Evolutionary conservation across 106 monocot species (phyloP).

Genomic region (Cymbidium sinense): DNA sequence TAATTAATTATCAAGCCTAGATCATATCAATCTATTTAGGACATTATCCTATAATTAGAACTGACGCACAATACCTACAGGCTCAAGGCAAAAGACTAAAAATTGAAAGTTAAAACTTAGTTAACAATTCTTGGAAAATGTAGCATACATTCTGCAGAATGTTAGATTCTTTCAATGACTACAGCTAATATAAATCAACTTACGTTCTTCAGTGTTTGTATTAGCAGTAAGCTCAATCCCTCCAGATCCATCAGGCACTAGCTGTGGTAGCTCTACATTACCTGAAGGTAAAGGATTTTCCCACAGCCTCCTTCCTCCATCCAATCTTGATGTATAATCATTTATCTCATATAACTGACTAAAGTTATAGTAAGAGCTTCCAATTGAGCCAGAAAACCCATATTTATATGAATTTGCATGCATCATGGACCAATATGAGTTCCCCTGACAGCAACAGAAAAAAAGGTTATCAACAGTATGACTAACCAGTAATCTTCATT

Average conservation of each 20-base stretch:
- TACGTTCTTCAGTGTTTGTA: constrained; percentile 63
- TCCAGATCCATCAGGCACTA: constrained; percentile 25
- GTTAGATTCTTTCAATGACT: neutral
- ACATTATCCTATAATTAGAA: neutral
- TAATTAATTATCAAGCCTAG: neutral
- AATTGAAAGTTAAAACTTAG: neutral
- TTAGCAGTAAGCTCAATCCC: constrained; percentile 26
- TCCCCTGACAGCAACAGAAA: constrained; percentile 41
- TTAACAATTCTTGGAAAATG: neutral
- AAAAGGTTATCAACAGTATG: neutral
- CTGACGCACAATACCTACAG: neutral
- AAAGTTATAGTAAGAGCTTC: constrained; percentile 55
- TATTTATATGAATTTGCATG: constrained; percentile 63
- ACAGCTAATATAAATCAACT: constrained; percentile 21
- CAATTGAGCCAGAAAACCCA: constrained; percentile 39
- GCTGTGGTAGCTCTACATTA: constrained; percentile 25
- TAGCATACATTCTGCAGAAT: neutral
- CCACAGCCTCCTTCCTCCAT: constrained; percentile 55
- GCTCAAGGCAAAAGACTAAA: neutral
- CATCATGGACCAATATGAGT: constrained; percentile 75
- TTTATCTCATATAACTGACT: constrained; percentile 58
- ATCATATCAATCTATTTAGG: neutral
- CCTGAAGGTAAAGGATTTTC: constrained; percentile 29
- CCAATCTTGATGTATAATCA: constrained; percentile 55
- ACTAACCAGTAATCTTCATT: neutral